Evolutionary conservation across 352 stramenopile species (phyloP).

Genomic region (Pythium myriotylum): DNA sequence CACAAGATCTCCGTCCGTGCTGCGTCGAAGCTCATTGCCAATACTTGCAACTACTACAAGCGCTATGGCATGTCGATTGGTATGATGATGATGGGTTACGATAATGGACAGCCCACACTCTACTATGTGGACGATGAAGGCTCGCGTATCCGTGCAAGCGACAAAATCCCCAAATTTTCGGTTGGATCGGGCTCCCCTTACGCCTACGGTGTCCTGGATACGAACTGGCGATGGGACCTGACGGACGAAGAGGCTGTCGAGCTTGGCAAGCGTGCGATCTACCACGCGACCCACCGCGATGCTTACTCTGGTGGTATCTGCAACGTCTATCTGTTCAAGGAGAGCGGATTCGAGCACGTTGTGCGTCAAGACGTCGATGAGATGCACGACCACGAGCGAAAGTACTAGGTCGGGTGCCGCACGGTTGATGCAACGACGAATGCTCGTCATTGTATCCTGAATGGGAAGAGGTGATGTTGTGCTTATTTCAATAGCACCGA

Average conservation of each 20-base stretch:
- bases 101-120: conserved; percentile 96
- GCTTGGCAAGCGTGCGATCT: conserved; percentile 98
- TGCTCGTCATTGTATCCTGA: not conserved
- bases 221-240: conserved; percentile 94
- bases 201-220: conserved; percentile 99
- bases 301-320: conserved; percentile 97
- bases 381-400: conserved; percentile 92
- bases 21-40: conserved; percentile 98
- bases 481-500: no score
- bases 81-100: conserved; percentile 99
- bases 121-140: conserved; percentile 99
- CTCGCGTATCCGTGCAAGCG: conserved; percentile 96
- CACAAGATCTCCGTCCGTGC: conserved; percentile 98
- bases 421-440: no score
- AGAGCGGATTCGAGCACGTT: conserved; percentile 97
- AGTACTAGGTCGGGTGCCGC: conserved; percentile 35
- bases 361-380: conserved; percentile 98
- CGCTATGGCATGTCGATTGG: conserved; percentile 95
- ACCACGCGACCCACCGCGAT: conserved; percentile 99
- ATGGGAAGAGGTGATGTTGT: not conserved
- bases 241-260: conserved; percentile 99
- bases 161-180: conserved; percentile 96
- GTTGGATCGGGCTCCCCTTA: conserved; percentile 99
- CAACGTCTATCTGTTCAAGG: conserved; percentile 97
- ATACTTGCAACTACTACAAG: conserved; percentile 98